These are phyloP conservation scores for Suillus sp. DNA, from an alignment of 768 basidiomycete species.

Conservation along the genomic window DNA sequence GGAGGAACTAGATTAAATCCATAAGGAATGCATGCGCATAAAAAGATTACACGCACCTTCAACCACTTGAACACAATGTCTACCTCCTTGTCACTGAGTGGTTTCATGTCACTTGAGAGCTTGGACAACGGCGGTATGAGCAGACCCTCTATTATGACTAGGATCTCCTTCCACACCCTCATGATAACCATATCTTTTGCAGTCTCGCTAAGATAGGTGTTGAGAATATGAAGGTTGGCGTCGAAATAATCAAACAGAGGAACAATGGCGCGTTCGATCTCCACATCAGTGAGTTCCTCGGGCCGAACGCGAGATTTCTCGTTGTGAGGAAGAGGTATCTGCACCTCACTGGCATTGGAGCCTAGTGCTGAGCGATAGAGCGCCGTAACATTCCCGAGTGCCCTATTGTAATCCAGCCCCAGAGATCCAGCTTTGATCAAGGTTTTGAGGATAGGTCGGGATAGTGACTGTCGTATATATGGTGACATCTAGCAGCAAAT, in stretches of 20 bases:
- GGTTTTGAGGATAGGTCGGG: conserved; percentile 71
- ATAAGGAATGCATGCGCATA: neutral
- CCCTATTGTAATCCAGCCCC: conserved; percentile 87
- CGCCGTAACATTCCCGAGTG: conserved; percentile 79
- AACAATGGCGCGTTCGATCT: conserved; percentile 90
- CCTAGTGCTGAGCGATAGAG: conserved; percentile 81
- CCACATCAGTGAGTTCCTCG: conserved; percentile 86
- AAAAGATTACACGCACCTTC: conserved; percentile 57
- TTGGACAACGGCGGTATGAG: conserved; percentile 92
- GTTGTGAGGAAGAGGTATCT: conserved; percentile 69
- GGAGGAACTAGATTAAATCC: conserved; percentile 65
- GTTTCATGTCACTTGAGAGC: conserved; percentile 84
- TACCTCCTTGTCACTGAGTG: conserved; percentile 92
- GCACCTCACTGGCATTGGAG: conserved; percentile 64
- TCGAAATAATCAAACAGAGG: conserved; percentile 97
- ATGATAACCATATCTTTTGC: conserved; percentile 93
- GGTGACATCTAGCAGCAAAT: conserved; percentile 76
- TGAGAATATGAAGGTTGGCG: conserved; percentile 86
- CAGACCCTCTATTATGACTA: conserved; percentile 81
- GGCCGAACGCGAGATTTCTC: conserved; percentile 81
- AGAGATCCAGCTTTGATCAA: conserved; percentile 62
- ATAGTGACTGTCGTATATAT: conserved; percentile 86
- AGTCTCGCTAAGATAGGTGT: conserved; percentile 80
- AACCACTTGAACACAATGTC: conserved; percentile 99
- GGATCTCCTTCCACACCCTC: conserved; percentile 94